Conservation (phyloP, 768 basidiomycete genomes). For the Pilatotrama ljubarskyi region DNA sequence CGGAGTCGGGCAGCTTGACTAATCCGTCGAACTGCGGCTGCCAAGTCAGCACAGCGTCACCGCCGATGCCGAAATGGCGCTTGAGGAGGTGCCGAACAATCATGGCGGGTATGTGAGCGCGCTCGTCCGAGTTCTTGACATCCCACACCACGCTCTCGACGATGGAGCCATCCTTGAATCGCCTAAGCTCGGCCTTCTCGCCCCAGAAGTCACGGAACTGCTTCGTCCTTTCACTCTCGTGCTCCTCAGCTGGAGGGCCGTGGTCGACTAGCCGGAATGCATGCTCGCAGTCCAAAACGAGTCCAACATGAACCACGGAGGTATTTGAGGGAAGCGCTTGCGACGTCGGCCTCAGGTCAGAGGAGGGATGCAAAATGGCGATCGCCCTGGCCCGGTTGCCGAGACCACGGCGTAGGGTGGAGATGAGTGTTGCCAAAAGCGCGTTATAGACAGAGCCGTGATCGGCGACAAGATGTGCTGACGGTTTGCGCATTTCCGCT, state of each 20-base stretch:
- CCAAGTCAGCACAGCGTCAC: constrained; percentile 54
- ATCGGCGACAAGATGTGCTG: constrained; percentile 52
- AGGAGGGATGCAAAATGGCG: constrained; percentile 56
- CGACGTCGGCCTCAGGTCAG: constrained; percentile 46
- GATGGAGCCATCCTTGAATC: constrained; percentile 96
- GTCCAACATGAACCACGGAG: constrained; percentile 63
- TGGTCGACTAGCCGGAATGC: constrained; percentile 90
- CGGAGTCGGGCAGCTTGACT: constrained; percentile 56
- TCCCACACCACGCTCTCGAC: constrained; percentile 97
- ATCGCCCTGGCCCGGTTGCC: constrained; percentile 69
- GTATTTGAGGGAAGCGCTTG: constrained; percentile 56
- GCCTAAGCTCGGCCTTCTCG: constrained; percentile 82
- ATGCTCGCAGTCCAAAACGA: constrained; percentile 69
- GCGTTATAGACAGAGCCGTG: constrained; percentile 59
- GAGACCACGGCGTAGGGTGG: constrained; percentile 62
- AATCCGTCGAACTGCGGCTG: constrained; percentile 58
- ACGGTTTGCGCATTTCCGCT: constrained; percentile 44
- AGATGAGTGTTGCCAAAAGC: constrained; percentile 52
- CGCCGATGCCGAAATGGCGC: constrained; percentile 70
- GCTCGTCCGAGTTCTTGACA: constrained; percentile 75
- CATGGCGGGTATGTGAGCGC: constrained; percentile 70
- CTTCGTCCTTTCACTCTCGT: constrained; percentile 47
- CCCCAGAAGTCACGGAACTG: constrained; percentile 91
- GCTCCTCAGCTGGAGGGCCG: constrained; percentile 75
- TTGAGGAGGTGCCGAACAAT: constrained; percentile 75